Percentiles rank a stretch among this genome's conserved stretches.
phyloP scores from a whole-genome alignment of 495 filamentous ascomycete genomes.

The Penicillium roqueforti region DNA sequence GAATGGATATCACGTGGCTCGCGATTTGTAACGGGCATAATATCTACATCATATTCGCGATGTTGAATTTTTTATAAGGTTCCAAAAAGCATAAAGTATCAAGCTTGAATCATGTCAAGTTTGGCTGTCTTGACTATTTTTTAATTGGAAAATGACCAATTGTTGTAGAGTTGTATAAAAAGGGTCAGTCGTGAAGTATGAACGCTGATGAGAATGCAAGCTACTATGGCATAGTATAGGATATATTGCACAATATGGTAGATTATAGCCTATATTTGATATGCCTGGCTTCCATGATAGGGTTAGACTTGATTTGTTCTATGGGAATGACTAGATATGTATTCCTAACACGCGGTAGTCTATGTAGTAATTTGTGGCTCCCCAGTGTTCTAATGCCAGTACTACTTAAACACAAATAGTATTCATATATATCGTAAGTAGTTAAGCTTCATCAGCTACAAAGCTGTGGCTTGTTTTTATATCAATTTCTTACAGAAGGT shows the following conservation, averaged over 20 bases:
- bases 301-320: neutral
- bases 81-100: neutral
- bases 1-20: conserved; percentile 6
- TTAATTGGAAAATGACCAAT: neutral
- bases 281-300: neutral
- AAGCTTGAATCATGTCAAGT: neutral
- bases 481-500: neutral
- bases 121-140: neutral
- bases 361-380: neutral
- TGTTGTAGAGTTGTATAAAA: neutral
- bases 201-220: neutral
- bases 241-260: neutral
- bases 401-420: neutral
- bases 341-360: neutral
- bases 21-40: neutral
- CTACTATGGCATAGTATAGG: neutral
- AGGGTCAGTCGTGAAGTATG: neutral
- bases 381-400: neutral
- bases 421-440: neutral
- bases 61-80: neutral
- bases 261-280: neutral
- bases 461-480: neutral
- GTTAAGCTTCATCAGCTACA: neutral
- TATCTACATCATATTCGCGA: neutral
- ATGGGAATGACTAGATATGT: neutral